Conservation (phyloP, 1,284 basidiomycete species). For the Ceratobasidium papillatum region DNA sequence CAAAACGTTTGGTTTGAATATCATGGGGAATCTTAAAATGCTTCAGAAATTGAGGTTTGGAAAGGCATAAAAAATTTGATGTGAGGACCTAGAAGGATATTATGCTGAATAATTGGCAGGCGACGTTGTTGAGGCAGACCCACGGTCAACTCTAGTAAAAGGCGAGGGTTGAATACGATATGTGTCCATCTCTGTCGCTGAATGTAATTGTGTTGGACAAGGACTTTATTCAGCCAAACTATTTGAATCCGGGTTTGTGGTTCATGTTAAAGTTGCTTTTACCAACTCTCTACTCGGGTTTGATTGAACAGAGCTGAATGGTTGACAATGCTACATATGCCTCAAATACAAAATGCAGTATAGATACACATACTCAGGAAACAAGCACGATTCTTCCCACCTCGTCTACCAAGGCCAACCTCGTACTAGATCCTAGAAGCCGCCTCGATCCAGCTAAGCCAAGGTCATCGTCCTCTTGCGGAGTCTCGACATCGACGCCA, state of each 20-base stretch:
- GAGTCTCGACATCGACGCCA: conserved; percentile 16
- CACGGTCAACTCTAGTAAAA: conserved; percentile 43
- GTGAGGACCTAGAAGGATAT: conserved; percentile 6
- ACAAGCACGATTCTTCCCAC: conserved; percentile 20
- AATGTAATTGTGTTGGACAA: not conserved
- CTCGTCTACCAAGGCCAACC: conserved; percentile 25
- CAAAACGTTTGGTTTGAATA: not conserved
- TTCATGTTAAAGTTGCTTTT: not conserved
- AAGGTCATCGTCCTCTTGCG: not conserved
- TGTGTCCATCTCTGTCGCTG: conserved; percentile 41
- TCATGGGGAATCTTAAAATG: too few relatives aligned
- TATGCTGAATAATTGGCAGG: conserved; percentile 38
- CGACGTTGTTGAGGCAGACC: conserved; percentile 37
- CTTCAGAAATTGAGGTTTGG: too few relatives aligned
- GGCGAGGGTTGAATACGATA: conserved; percentile 42
- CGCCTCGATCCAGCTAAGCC: conserved; percentile 1
- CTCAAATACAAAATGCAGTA: not conserved
- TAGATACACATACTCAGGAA: conserved; percentile 1
- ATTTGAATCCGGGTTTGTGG: conserved; percentile 40
- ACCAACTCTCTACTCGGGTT: not conserved
- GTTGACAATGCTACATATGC: not conserved
- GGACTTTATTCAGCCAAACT: not conserved
- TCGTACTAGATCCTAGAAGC: conserved; percentile 20
- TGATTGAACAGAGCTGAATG: not conserved
- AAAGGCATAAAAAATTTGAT: not conserved